These are phyloP conservation scores for Elsinoe australis DNA, from an alignment of 2,329 filamentous ascomycete genomes.

Conservation along the genomic window DNA sequence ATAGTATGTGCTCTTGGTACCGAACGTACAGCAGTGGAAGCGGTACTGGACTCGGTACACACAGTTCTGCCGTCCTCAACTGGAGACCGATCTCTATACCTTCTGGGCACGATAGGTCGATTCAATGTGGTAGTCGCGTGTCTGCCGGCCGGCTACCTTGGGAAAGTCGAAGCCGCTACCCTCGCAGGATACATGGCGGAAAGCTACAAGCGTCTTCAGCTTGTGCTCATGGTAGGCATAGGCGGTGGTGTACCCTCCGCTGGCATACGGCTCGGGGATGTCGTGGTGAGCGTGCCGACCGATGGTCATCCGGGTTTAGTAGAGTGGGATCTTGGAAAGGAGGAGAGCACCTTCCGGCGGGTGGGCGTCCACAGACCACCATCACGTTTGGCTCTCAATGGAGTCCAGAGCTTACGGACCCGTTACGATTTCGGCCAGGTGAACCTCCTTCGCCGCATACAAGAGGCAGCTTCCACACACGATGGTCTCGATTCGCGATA, in stretches of 20 bases:
- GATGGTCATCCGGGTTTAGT: conserved; percentile 22
- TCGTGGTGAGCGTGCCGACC: conserved; percentile 24
- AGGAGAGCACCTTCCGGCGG: not conserved
- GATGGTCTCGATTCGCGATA: not conserved
- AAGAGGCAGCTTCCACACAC: too few relatives aligned
- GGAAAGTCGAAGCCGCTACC: conserved; percentile 17
- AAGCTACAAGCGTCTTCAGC: conserved; percentile 18
- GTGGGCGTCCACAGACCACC: not conserved
- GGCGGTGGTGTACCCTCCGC: conserved; percentile 24
- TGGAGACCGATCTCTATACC: conserved; percentile 8
- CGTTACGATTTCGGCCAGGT: not conserved
- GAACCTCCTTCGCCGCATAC: not conserved
- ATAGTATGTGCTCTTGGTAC: conserved; percentile 23
- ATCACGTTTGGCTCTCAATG: not conserved
- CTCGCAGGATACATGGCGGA: conserved; percentile 20
- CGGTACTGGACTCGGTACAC: conserved; percentile 21
- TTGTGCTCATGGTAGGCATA: conserved; percentile 25
- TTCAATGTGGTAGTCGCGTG: conserved; percentile 22
- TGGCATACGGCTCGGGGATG: conserved; percentile 27
- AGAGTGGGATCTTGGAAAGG: conserved; percentile 25
- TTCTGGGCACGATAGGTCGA: conserved; percentile 16
- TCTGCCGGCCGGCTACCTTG: conserved; percentile 20
- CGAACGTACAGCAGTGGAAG: conserved; percentile 20
- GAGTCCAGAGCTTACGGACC: not conserved
- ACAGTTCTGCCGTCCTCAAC: too few relatives aligned